Base-by-base conservation (phyloP, 1,139 yeast species). In the Scheffersomyces stambukii region DNA sequence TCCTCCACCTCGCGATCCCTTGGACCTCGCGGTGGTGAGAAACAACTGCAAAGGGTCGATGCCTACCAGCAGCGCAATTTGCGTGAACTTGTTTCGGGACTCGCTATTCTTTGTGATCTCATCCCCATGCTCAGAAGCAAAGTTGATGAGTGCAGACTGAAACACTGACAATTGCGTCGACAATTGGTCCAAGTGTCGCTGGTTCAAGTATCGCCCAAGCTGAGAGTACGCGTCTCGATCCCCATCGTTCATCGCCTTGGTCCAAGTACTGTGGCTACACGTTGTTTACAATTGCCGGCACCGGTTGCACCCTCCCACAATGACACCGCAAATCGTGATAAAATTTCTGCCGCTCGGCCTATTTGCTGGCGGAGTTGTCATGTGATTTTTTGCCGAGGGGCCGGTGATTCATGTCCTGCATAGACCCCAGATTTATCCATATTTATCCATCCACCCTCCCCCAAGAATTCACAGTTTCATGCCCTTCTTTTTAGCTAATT, bases 21-120 rank as follows among this genome's bases (percentile, higher is more conserved):
- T 53, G 38, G 48, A 60, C 18, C 27, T 32, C 13, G 27, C 44
- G 15, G 46, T 42, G 35, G 35, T 43, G 28, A 68, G 60, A 21
- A 67, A 50, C 20, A 75, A 57, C 21, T 79, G 80, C 23, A 85
- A 53, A 1, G 95, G 91, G 48, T 86, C 95, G n/a, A 85, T 77
- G 1, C 95, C 95, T 12, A 84, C 78, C 46, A 81, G 77, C 13
- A 70, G 64, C 44, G 95, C 83, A 68, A 86, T 78, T 36, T 75
- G 73, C 25, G 84, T 75, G 54, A 86, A 85, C 48, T 81, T 79
- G 16, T 70, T 60, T 24, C 91, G 58, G 48, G 84, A 78, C 35
- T 77, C 77, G 2, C 78, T 68, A 46, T 82, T 80, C 32, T 62
- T 65, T 31, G 72, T 60, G 31, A 86, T 79, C 43, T 82, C 88